Conservation (phyloP, 352 stramenopile genomes). For the Paralagenidium karlingii region DNA sequence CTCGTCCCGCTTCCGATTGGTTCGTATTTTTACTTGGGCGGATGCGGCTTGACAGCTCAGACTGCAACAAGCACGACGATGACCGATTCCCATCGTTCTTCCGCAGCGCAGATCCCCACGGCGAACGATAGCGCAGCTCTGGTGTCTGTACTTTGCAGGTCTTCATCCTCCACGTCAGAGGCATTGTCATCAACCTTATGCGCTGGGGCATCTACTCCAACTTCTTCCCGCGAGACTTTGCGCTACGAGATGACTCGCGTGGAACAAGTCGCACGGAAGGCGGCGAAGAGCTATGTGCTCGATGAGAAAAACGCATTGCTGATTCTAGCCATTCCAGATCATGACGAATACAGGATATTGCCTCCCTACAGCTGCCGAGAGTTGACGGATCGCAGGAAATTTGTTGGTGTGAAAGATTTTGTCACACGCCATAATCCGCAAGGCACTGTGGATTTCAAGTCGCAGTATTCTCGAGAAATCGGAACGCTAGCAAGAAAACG, state of each 20-base stretch:
- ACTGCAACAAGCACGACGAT: no score
- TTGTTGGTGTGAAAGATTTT: constrained; percentile 50
- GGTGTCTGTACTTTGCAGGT: no score
- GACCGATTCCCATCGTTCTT: no score
- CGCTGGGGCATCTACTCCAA: no score
- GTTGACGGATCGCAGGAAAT: constrained; percentile 42
- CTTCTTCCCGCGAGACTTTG: no score
- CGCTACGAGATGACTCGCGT: constrained; percentile 61
- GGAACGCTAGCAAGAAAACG: constrained; percentile 51
- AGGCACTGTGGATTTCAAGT: constrained; percentile 64
- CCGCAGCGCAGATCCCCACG: no score
- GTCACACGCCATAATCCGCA: constrained; percentile 60
- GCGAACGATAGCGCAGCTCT: no score
- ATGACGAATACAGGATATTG: constrained; percentile 66
- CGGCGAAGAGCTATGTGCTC: constrained; percentile 52
- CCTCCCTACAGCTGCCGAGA: constrained; percentile 64
- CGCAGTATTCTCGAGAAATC: constrained; percentile 53
- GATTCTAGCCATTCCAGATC: constrained; percentile 60
- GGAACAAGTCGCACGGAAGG: constrained; percentile 53
- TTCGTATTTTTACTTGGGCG: no score
- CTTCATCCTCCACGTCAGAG: no score
- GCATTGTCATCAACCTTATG: no score
- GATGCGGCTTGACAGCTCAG: no score
- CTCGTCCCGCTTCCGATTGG: no score
- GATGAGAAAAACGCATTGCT: constrained; percentile 55